Evolutionary conservation across 129 eudicot species (phyloP), one percentile per base, ranked within the genome.

Genomic region (Flaveria linearis): DNA sequence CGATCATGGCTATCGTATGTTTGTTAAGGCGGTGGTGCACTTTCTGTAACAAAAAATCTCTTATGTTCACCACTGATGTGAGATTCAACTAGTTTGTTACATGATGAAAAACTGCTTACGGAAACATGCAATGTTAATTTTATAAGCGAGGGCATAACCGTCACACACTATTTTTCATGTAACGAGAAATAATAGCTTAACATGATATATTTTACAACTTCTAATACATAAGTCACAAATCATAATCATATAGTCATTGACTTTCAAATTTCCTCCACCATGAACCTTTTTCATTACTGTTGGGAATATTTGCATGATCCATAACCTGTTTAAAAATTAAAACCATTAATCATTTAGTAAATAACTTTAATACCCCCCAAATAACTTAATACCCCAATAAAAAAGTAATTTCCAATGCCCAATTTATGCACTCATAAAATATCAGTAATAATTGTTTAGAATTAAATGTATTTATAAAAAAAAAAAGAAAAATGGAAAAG

Each of bases 251-350:
- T 61, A n/a, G 39, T 47, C 30, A 53, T 23, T n/a, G 23, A 16
- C 69, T 52, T 63, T n/a, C 74, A 43, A 7, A 33, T 63, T 43
- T 30, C 22, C 25, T 45, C 41, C 16, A 33, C 46, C 69, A 4
- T 13, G 17, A 10, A 17, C 20, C 52, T 28, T 58, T 53, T 8
- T 36, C 20, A 52, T 76, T 76, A 86, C 80, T 82, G 81, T 22
- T 85, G 89, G 17, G 89, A 78, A 69, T 89, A 89, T 46, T 64
- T 76, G 86, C 91, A 89, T 45, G 83, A 69, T 58, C 95, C 91
- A 78, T 89, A 89, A 80, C 95, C 91, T 89, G 85, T 66, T 16
- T 23, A 64, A 71, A 66, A 33, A 39, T 41, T n/a, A 30, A 23
- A 52, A 15, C 5, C 68, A 75, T 26, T 13, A 39, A 12, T 16